Conservation (phyloP, 768 basidiomycete genomes). For the Lentinus brumalis region DNA sequence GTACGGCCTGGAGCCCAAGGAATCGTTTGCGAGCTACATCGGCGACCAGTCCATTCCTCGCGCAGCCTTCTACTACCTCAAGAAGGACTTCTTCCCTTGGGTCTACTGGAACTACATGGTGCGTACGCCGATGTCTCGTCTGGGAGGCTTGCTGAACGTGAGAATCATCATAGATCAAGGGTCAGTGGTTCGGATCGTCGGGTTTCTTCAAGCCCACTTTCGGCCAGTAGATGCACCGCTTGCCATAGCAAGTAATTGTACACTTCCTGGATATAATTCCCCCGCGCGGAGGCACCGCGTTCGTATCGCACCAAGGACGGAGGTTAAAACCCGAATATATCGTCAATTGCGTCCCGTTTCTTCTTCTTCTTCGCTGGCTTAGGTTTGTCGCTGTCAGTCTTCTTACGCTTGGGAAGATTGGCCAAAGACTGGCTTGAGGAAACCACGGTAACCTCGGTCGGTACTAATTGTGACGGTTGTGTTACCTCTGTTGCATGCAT, state of each 20-base stretch:
- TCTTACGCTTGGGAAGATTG: constrained; percentile 19
- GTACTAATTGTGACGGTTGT: neutral
- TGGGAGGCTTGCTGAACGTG: neutral
- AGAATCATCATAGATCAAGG: constrained; percentile 34
- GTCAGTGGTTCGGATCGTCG: constrained; percentile 50
- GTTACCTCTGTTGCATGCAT: constrained; percentile 2
- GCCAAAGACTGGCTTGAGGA: neutral
- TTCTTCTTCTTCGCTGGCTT: constrained; percentile 39
- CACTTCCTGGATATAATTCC: neutral
- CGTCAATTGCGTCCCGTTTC: constrained; percentile 63
- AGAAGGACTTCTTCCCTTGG: constrained; percentile 79
- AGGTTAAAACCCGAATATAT: constrained; percentile 55
- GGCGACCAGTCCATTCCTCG: constrained; percentile 78
- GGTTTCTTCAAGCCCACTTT: constrained; percentile 45
- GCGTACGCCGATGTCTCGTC: constrained; percentile 11
- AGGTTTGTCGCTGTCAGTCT: constrained; percentile 6
- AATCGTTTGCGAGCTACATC: constrained; percentile 71
- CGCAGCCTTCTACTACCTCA: constrained; percentile 83
- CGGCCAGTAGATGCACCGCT: constrained; percentile 7
- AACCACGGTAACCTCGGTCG: neutral
- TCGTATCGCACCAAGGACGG: neutral
- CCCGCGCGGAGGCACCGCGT: neutral
- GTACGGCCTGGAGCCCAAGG: constrained; percentile 86
- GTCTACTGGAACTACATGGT: constrained; percentile 81
- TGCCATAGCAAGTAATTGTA: neutral